These are phyloP conservation scores for Cymbidium sinense DNA, from an alignment of 106 monocot species.

Conservation along the genomic window DNA sequence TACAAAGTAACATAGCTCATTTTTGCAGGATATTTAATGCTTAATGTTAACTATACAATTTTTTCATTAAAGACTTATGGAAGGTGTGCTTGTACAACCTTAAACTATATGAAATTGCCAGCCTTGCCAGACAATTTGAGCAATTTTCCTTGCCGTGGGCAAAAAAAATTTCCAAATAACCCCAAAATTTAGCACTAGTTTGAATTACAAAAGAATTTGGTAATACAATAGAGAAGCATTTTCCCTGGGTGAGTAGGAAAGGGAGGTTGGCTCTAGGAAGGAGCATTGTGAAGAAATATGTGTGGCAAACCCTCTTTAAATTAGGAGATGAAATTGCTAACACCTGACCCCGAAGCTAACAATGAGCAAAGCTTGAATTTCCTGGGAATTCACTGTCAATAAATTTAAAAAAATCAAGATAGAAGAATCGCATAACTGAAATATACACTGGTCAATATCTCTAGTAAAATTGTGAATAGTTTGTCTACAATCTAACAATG, in stretches of 20 bases:
- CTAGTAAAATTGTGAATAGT: not conserved
- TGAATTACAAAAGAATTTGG: constrained; percentile 9
- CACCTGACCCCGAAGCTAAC: constrained; percentile 5
- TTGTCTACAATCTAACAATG: no score
- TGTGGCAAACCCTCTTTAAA: constrained; percentile 6
- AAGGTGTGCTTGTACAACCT: not conserved
- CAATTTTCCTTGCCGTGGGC: not conserved
- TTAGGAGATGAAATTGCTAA: constrained; percentile 4
- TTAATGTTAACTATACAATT: constrained; percentile 1
- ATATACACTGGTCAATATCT: not conserved
- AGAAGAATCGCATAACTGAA: not conserved
- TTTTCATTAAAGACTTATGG: constrained; percentile 1
- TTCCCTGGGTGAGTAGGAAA: not conserved
- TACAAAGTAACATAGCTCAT: not conserved
- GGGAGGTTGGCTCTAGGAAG: not conserved
- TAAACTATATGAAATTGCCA: not conserved
- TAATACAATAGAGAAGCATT: not conserved
- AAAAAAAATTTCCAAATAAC: constrained; percentile 1
- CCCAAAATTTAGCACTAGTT: constrained; percentile 6
- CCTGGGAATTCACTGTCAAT: not conserved
- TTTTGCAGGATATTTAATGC: constrained; percentile 1
- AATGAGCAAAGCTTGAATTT: not conserved
- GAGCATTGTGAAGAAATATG: not conserved
- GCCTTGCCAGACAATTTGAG: not conserved
- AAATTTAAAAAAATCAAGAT: not conserved